Percentiles rank a stretch among this genome's conserved stretches.
Conservation (phyloP, 257 asterid genomes). For the Nicotiana attenuata region DNA sequence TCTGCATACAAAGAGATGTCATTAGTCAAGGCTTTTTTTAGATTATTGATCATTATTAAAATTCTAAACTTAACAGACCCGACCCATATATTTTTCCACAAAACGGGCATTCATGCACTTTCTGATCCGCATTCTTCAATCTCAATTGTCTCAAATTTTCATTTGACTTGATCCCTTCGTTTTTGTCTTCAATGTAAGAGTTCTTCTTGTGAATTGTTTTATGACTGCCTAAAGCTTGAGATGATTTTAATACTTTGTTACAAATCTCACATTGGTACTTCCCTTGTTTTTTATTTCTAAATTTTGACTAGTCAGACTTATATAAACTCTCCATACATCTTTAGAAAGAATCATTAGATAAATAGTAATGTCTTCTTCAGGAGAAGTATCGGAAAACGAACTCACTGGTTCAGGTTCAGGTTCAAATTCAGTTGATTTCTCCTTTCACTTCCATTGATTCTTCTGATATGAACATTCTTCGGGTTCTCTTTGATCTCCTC, state of each 20-base stretch:
- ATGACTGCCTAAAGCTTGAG: conserved; percentile 52
- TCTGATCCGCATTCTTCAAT: neutral
- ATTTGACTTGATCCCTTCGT: neutral
- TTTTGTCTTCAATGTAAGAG: neutral
- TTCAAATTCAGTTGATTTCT: too few species aligned
- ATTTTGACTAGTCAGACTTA: neutral
- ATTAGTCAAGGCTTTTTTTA: too few species aligned
- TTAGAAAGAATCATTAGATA: conserved; percentile 59
- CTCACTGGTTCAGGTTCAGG: too few species aligned
- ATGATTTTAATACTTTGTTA: conserved; percentile 28
- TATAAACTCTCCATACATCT: conserved; percentile 34
- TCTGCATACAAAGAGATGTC: too few species aligned
- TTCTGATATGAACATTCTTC: too few species aligned
- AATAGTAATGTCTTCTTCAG: conserved; percentile 51
- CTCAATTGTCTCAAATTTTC: neutral
- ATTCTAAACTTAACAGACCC: too few species aligned
- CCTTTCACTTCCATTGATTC: too few species aligned
- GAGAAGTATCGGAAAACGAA: neutral
- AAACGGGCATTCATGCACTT: conserved; percentile 44
- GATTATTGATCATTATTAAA: too few species aligned
- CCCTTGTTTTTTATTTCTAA: neutral
- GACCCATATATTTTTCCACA: conserved; percentile 51
- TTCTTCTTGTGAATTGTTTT: conserved; percentile 18
- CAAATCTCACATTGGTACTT: conserved; percentile 33
- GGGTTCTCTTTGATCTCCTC: too few species aligned